Base-by-base conservation (phyloP, 2,329 filamentous ascomycete genomes). In the Fusarium abutilonis region DNA sequence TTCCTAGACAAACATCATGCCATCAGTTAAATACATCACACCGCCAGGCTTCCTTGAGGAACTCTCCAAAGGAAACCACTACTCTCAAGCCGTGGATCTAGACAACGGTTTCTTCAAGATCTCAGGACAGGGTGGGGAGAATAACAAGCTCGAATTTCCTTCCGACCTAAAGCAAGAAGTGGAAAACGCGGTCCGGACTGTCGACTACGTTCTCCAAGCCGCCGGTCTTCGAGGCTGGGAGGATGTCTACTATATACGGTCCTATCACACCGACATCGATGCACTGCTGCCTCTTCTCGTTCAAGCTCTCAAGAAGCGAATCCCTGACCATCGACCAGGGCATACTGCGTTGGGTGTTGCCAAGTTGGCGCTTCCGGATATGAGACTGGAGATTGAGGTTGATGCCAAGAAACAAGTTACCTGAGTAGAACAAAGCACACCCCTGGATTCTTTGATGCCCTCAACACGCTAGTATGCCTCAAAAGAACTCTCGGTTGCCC, bases 171-270 rank as follows among this genome's bases (percentile, higher is more conserved):
- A 56, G 3, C 38, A 45, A 1, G 59, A 68, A 52, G 48, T 63
- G 0, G 65, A 67, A 13, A 52, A 64, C 2, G 60, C 70, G 0
- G 49, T 72, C 2, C 51, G 67, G 39, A 72, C 72, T 21, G 58
- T 72, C 2, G 67, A 72, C 28, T 9, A 49, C 4, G 60, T 71
- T 15, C 68, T 72, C 14, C 52, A 69, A 29, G 51, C 64, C 0
- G 62, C 53, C 2, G 70, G 69, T 5, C 56, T 72, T 1, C 53
- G 61, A 1, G 69, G 69, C 0, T 70, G 69, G 70, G 69, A 71
- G 8, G 70, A 72, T n/a, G 69, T 72, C 1, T 70, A 68, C 21
- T 63, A 60, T 13, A n/a, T 71, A 8, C 59, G 69, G 4, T 60
- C 66, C 3, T 72, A 70, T 13, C 66, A 70, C 14, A 54, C 55